These are phyloP conservation scores for Lentinula edodes DNA, from an alignment of 768 basidiomycete species.

Conservation along the genomic window DNA sequence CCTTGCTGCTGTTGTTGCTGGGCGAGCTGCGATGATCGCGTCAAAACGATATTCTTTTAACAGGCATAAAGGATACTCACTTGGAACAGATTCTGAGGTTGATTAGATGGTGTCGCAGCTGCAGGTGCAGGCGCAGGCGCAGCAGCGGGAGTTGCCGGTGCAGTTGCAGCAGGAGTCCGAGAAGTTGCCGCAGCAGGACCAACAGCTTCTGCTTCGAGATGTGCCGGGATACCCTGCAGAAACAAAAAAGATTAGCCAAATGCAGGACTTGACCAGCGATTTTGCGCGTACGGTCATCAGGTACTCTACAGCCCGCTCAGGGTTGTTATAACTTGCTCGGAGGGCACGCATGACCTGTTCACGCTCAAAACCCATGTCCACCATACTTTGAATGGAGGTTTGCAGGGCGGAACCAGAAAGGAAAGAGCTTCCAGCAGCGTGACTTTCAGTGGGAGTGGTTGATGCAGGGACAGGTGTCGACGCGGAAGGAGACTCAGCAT, in stretches of 20 bases:
- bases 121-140: constrained; percentile 23
- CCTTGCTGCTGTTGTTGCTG: constrained; percentile 38
- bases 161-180: constrained; percentile 28
- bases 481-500: constrained; percentile 26
- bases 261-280: constrained; percentile 1
- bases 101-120: constrained; percentile 28
- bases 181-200: constrained; percentile 28
- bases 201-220: constrained; percentile 48
- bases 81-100: constrained; percentile 85
- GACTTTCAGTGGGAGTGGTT: constrained; percentile 22
- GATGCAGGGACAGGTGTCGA: constrained; percentile 26
- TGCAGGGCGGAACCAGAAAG: constrained; percentile 75
- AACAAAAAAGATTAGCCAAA: constrained; percentile 2
- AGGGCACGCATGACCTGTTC: constrained; percentile 83
- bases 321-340: constrained; percentile 94
- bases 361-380: constrained; percentile 90
- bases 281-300: constrained; percentile 70
- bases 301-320: constrained; percentile 98
- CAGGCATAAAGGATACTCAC: constrained; percentile 27
- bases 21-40: constrained; percentile 44
- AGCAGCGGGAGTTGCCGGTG: constrained; percentile 27
- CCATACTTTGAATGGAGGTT: constrained; percentile 73
- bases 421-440: constrained; percentile 55
- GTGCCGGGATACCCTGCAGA: constrained; percentile 72
- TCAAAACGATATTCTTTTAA: background rate